Evolutionary conservation across 352 stramenopile genomes (phyloP).

Genomic region (Labyrinthula sp.): DNA sequence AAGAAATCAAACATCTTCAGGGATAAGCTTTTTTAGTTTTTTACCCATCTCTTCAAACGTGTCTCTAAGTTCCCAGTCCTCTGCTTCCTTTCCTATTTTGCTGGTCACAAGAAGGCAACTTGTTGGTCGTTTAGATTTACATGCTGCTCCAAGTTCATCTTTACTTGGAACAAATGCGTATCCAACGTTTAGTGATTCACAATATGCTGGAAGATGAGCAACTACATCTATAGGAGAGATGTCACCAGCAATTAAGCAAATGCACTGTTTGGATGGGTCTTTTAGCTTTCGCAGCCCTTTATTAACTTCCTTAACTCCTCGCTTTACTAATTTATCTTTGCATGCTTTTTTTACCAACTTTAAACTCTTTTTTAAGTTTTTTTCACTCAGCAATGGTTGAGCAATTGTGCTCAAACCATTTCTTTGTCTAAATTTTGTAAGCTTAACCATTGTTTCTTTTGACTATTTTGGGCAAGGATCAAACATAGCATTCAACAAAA

Average conservation of each 20-base stretch:
- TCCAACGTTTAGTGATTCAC: constrained; percentile 91
- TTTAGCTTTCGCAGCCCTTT: constrained; percentile 86
- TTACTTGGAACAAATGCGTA: constrained; percentile 95
- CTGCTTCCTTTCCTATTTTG: too few species aligned
- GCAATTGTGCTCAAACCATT: constrained; percentile 49
- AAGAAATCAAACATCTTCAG: too few species aligned
- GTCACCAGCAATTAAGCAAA: constrained; percentile 94
- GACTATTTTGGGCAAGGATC: too few species aligned
- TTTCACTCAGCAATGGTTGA: constrained; percentile 88
- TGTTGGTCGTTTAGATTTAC: constrained; percentile 30
- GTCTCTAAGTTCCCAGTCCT: constrained; percentile 20
- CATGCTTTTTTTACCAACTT: constrained; percentile 46
- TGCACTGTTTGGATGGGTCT: constrained; percentile 83
- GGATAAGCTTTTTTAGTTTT: constrained; percentile 13
- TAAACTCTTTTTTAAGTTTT: constrained; percentile 66
- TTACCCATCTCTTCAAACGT: constrained; percentile 10
- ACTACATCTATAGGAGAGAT: constrained; percentile 99
- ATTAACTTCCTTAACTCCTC: constrained; percentile 98
- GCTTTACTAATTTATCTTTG: constrained; percentile 80
- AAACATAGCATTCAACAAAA: too few species aligned
- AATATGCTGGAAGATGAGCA: constrained; percentile 88
- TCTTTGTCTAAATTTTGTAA: too few species aligned
- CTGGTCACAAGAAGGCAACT: constrained; percentile 27
- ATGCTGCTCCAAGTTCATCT: constrained; percentile 36
- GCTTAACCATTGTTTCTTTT: too few species aligned